Evolutionary conservation across 2,329 filamentous ascomycete species (phyloP), one percentile per base, ranked within the genome.

Genomic region (Aspergillus sp.): DNA sequence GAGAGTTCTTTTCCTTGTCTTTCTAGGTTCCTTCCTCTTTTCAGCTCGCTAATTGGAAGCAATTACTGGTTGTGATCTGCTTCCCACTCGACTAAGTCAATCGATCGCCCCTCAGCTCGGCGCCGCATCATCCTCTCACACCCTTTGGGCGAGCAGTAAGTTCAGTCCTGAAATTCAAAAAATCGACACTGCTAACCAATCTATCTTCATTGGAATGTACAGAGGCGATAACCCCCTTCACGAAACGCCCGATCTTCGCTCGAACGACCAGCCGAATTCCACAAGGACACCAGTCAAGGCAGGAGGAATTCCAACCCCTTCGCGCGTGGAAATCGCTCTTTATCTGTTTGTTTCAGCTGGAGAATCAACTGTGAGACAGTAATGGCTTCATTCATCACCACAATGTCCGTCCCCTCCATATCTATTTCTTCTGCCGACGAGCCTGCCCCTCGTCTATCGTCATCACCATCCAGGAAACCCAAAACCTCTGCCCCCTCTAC

Each of bases 381-480:
- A 55, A 91, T 91, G 89, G 84, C 88, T 72, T 89, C 88, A 65
- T 90, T 92, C 79, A 88, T 92, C 72, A 90, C 88, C 66, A 92
- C 90, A 74, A 90, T 91, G 88, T 91, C 81, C 79, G 87, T 90
- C 63, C 74, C 75, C 72, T 68, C 66, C 68, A 62, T 61, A 59
- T 72, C 74, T 71, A 66, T 66, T 61, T 66, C 70, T 47, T 65
- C 62, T 58, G 70, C 67, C 64, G 63, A 63, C 66, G 68, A 53
- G 60, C 57, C 48, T 67, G 64, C 61, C 58, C 59, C 49, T 60
- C 56, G 54, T 56, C 59, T 58, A 56, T 55, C 61, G 49, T 54
- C 66, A 37, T 59, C 60, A 43, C 50, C 66, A 37, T 59, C 59
- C 43, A 51, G 51, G 53, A 57, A 59, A 51, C 62, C 64, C 40